Evolutionary conservation across 306 rosid genomes (phyloP), one percentile per base, ranked within the genome.

Genomic region (Oemleria cerasiformis): DNA sequence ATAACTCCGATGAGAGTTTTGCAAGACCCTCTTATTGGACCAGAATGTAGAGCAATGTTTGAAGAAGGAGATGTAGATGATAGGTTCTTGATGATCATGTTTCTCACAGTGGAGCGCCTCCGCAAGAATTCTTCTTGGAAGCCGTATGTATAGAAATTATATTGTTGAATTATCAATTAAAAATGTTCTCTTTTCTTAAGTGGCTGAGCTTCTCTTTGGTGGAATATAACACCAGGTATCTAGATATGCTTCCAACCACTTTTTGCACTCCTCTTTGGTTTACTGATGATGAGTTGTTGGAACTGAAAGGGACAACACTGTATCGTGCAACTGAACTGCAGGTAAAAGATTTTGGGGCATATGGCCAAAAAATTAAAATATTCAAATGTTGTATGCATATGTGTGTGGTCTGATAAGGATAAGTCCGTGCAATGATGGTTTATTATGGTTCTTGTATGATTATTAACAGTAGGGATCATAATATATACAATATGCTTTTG

Each of bases 1-100:
- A 91, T 94, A 71, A 92, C 99, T 76, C 99, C 99, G 5, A 94
- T 94, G 99, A 83, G 97, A 81, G 99, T 91, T 48, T 75, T 94
- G 88, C 96, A 94, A 91, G 96, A 94, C 75, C 88, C 96, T 74
- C 82, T 89, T 74, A 68, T 89, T 62, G 97, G 99, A 54, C 84
- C 95, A 19, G 97, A 86, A 78, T 91, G 99, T 75, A 87, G 91
- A 70, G 90, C 88, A 71, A 80, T 89, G 97, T 87, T 87, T 79
- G 91, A 86, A 81, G 99, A 91, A 82, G 96, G 92, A 74, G 96
- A 91, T 70, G 96, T 91, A 21, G 99, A 94, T 82, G 99, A 94
- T 78, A 84, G 96, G 80, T 86, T 94, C 60, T 73, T 91, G 79
- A 86, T 91, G 84, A 89, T 85, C 81, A 64, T 94, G 74, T 88